A percentile compares a stretch with the other conserved stretches of the same genome.
These are phyloP conservation scores for Corylus heterophylla DNA, from an alignment of 306 rosid genomes.

Conservation along the genomic window DNA sequence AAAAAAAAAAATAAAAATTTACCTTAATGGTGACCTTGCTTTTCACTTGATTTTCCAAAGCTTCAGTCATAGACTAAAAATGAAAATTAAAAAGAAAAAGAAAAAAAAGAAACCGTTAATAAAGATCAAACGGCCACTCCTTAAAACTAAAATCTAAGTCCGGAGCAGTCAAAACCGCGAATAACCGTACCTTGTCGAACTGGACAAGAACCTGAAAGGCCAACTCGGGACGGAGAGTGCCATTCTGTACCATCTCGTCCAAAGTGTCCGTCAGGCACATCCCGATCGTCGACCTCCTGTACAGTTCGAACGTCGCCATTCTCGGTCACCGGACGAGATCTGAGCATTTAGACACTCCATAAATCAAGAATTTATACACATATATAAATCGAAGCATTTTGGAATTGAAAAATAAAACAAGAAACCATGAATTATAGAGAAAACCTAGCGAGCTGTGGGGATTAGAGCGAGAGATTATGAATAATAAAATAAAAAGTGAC, in stretches of 20 bases:
- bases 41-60: conserved; percentile 84
- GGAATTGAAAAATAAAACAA: background rate
- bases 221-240: conserved; percentile 85
- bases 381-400: background rate
- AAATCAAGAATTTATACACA: background rate
- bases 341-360: conserved; percentile 23
- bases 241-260: conserved; percentile 90
- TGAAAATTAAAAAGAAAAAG: conserved; percentile 5
- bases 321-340: conserved; percentile 42
- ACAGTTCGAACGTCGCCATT: conserved; percentile 93
- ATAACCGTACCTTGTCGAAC: conserved; percentile 78
- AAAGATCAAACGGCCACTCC: background rate
- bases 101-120: conserved; percentile 6
- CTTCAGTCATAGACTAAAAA: conserved; percentile 86
- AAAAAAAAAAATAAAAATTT: background rate
- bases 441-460: background rate
- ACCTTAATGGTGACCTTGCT: conserved; percentile 89
- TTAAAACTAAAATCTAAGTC: background rate
- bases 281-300: conserved; percentile 89
- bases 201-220: conserved; percentile 96
- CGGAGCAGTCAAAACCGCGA: background rate
- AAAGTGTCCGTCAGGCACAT: conserved; percentile 85
- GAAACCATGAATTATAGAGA: conserved; percentile 2
- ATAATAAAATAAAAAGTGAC: background rate
- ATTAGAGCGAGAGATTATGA: background rate